Conservation (phyloP, 345 rosid genomes). For the Excoecaria agallocha region DNA sequence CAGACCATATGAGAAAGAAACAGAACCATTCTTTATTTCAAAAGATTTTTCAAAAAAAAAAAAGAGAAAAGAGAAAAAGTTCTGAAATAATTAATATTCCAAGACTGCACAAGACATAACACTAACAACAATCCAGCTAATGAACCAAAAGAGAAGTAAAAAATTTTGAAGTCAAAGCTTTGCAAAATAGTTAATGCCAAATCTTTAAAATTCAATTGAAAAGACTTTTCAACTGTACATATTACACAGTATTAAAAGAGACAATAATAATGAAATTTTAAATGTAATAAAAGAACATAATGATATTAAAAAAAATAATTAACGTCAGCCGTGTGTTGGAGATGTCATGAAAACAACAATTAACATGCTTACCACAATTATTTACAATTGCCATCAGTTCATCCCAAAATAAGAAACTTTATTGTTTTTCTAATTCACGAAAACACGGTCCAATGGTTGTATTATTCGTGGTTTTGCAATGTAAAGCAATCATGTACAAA, state of each 20-base stretch:
- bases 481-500: slow-evolving; percentile 11
- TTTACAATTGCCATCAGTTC: not conserved
- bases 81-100: not conserved
- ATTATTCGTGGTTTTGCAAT: slow-evolving; percentile 4
- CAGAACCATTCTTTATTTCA: slow-evolving; percentile 1
- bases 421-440: not conserved
- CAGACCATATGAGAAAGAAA: slow-evolving; percentile 41
- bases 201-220: slow-evolving; percentile 9
- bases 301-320: not conserved
- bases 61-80: too few species aligned
- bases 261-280: not conserved
- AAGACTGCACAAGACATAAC: not conserved
- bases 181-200: slow-evolving; percentile 21
- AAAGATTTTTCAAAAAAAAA: not conserved
- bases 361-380: too few species aligned
- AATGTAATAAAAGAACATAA: not conserved
- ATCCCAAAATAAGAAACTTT: not conserved
- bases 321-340: too few species aligned
- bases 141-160: slow-evolving; percentile 14
- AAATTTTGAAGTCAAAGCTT: slow-evolving; percentile 31
- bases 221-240: slow-evolving; percentile 33
- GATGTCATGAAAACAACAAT: too few species aligned
- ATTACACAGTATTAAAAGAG: slow-evolving; percentile 18
- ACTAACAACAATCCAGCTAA: slow-evolving; percentile 10
- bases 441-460: not conserved